phyloP scores from a whole-genome alignment of 1,284 basidiomycete genomes.

The Phylloporus sp. region DNA sequence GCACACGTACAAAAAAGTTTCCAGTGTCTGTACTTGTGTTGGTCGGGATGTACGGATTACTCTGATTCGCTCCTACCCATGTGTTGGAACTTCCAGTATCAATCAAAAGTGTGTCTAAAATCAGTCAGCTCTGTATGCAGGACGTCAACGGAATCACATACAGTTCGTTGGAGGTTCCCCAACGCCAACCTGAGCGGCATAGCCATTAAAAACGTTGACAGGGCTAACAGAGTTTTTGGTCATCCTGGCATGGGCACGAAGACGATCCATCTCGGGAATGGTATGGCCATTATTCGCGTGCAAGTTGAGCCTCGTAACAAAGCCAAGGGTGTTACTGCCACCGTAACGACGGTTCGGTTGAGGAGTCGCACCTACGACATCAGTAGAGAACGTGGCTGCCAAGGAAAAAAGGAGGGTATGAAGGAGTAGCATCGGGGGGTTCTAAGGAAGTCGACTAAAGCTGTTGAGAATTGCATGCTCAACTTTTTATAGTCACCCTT shows the following conservation, averaged over 20 bases:
- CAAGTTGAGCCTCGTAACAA: conserved; percentile 22
- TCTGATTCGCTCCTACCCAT: conserved; percentile 44
- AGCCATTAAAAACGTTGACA: conserved; percentile 35
- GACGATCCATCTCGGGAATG: conserved; percentile 26
- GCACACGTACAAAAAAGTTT: conserved; percentile 45
- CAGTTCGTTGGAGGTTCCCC: conserved; percentile 54
- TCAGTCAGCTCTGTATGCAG: background rate
- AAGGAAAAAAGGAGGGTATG: too few species aligned
- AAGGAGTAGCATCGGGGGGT: too few species aligned
- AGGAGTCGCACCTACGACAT: conserved; percentile 23
- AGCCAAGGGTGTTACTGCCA: conserved; percentile 22
- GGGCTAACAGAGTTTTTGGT: conserved; percentile 17
- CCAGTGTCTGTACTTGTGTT: conserved; percentile 53
- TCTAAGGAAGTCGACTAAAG: too few species aligned
- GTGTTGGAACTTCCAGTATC: conserved; percentile 49
- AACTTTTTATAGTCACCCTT: too few species aligned
- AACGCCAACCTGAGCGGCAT: conserved; percentile 49
- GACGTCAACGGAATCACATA: conserved; percentile 27
- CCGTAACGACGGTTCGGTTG: conserved; percentile 6
- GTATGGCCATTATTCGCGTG: background rate
- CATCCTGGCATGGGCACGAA: conserved; percentile 25
- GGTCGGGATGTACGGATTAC: conserved; percentile 47
- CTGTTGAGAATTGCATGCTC: too few species aligned
- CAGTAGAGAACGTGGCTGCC: too few species aligned
- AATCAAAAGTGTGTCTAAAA: conserved; percentile 39